Evolutionary conservation across 1,139 yeast genomes (phyloP), one percentile per base, ranked within the genome.

Genomic region (Lipomyces yarrowii): DNA sequence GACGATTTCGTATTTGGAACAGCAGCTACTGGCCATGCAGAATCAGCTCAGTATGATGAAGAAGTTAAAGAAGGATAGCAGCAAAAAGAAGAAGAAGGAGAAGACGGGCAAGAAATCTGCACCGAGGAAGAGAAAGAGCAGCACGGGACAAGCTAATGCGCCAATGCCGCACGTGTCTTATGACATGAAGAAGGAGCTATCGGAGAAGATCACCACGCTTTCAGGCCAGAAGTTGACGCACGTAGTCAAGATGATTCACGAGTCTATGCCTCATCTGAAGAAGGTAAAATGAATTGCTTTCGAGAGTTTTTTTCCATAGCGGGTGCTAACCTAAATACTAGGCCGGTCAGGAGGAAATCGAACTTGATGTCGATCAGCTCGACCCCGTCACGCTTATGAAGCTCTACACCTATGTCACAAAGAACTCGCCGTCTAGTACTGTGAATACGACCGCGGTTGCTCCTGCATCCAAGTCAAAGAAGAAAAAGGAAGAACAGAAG

Each of bases 101-200:
- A 74, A 64, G 59, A 72, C 57, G 48, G 64, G 65, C 71, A 70
- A 37, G 66, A 64, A 59, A 59, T 66, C 48, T 69, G 65, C 26
- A 52, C 64, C 59, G 39, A 70, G 62, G 62, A 68, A 68, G 64
- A 71, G 48, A 62, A 72, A 69, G 52, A 71, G 69, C 53, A 62
- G 59, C 46, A 68, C 54, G 3, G 58, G 66, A 37, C 68, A 65
- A 60, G 64, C 67, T 30, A 52, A 60, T 39, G 60, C 35, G 59
- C 69, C 62, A 15, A 59, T 61, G 56, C 77, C 75, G 23, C 78
- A 71, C 64, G 77, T 76, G 67, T 91, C 98, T 0, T 94, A 91
- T 76, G 98, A 93, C 75, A 94, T 94, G 98, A 94, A 96, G 84
- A 91, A 91, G 76, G 96, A 91, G 77, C 88, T 94, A 64, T 87